Percentiles rank a stretch among this genome's conserved stretches.
Conservation (phyloP, 352 stramenopile genomes). For the Globisporangium spinosum region DNA sequence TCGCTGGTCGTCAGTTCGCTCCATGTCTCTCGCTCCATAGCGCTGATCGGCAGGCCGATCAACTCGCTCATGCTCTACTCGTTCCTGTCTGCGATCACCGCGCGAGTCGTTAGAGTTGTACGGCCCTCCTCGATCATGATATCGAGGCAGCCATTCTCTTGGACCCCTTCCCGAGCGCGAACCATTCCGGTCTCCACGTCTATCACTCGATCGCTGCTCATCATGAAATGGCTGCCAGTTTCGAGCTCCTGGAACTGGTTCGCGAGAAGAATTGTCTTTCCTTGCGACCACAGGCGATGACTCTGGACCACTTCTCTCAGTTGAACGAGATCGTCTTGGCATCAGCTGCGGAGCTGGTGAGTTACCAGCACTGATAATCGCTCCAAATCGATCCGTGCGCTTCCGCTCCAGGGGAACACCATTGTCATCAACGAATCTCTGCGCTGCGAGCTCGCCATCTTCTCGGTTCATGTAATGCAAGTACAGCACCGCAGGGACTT, state of each 20-base stretch:
- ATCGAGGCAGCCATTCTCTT: conserved; percentile 12
- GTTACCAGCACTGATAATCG: conserved; percentile 25
- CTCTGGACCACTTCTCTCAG: conserved; percentile 21
- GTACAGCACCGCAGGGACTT: conserved; percentile 31
- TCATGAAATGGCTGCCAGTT: conserved; percentile 14
- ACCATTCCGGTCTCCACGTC: background rate
- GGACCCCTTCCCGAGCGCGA: background rate
- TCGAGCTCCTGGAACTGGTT: background rate
- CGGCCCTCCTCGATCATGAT: background rate
- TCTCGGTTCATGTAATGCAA: conserved; percentile 58
- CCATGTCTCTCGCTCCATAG: background rate
- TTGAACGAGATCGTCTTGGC: conserved; percentile 32
- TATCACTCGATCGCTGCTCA: background rate
- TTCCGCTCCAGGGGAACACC: conserved; percentile 36
- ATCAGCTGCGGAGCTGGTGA: conserved; percentile 16
- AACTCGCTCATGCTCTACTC: background rate
- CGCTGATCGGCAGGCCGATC: background rate
- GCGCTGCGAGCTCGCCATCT: conserved; percentile 36
- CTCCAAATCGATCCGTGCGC: conserved; percentile 36
- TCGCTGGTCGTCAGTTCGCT: background rate
- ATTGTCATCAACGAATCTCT: conserved; percentile 39
- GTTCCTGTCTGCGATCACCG: background rate
- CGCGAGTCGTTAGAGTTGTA: background rate
- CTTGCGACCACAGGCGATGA: conserved; percentile 8
- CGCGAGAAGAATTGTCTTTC: conserved; percentile 3